Percentiles rank a stretch among this genome's conserved stretches.
These are phyloP conservation scores for Sparassis latifolia DNA, from an alignment of 1,284 basidiomycete genomes.

Conservation along the genomic window DNA sequence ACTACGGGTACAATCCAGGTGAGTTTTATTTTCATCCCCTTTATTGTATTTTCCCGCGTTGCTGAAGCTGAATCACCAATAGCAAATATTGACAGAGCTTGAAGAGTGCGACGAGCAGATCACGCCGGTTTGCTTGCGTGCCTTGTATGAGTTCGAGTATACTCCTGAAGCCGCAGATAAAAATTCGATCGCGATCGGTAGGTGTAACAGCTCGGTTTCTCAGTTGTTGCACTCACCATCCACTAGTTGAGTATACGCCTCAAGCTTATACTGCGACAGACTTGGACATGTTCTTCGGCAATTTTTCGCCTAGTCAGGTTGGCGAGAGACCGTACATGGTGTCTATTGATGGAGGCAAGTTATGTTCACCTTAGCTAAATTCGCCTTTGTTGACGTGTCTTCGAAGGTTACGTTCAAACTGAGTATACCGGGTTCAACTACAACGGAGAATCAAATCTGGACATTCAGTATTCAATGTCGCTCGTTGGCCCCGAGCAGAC, in stretches of 20 bases:
- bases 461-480: conserved; percentile 34
- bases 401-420: conserved; percentile 10
- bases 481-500: conserved; percentile 28
- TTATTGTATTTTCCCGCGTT: not conserved
- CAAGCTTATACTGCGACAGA: conserved; percentile 35
- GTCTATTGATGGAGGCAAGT: conserved; percentile 38
- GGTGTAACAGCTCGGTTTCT: not conserved
- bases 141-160: conserved; percentile 13
- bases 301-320: conserved; percentile 26
- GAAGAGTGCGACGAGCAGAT: conserved; percentile 9
- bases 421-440: conserved; percentile 28
- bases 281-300: conserved; percentile 35
- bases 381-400: not conserved
- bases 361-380: not conserved
- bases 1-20: not conserved
- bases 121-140: conserved; percentile 12
- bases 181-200: conserved; percentile 13
- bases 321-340: conserved; percentile 19
- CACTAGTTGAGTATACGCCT: conserved; percentile 41
- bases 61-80: not conserved
- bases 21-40: not conserved
- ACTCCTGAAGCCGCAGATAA: conserved; percentile 3
- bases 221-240: not conserved
- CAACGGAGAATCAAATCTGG: conserved; percentile 43
- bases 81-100: conserved; percentile 1